Evolutionary conservation across 23 red algal species (phyloP), one percentile per base, ranked within the genome.

Genomic region (Chondrus crispus): DNA sequence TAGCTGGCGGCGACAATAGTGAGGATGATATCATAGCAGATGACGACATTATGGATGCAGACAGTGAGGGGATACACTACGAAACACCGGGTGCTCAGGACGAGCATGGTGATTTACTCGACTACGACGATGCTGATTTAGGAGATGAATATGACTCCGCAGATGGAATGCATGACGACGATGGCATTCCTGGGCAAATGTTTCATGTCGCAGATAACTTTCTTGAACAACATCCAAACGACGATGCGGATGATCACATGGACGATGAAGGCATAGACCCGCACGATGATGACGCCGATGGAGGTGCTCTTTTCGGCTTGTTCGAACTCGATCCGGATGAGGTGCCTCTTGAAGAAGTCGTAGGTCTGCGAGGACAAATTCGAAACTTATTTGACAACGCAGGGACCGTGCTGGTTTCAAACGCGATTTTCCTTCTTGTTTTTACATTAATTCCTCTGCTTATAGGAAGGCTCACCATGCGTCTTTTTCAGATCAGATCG

Each of bases 301-400:
- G 86, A 44, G 96, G 80, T 4, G 85, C 84, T 12, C 69, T 95
- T 13, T 94, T 98, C 42, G 96, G 93, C 19, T 72, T 95, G 16
- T 92, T 96, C 66, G 93, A 95, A 29, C 80, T 95, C 37, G 93
- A 95, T n/a, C 84, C 93, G 16, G 93, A 95, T 43, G 93, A 95
- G 62, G 78, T 95, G 13, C 93, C 93, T 22, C 78, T 95, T 53
- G 94, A 96, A 71, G 94, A 96, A 68, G 79, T 96, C 50, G 85
- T 96, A 20, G 94, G 94, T 18, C 83, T 96, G 9, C 86, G 92
- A 45, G 96, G 96, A 5, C 84, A 89, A 20, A 74, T 98, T 71
- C 96, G 91, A 68, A 93, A 93, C 74, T 36, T 98, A 13, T 85
- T 98, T 55, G 96, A 98, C 40, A 94, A 95, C 19, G 96, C 91